These are phyloP conservation scores for Thozetella sp. DNA, from an alignment of 495 filamentous ascomycete species.

Conservation along the genomic window DNA sequence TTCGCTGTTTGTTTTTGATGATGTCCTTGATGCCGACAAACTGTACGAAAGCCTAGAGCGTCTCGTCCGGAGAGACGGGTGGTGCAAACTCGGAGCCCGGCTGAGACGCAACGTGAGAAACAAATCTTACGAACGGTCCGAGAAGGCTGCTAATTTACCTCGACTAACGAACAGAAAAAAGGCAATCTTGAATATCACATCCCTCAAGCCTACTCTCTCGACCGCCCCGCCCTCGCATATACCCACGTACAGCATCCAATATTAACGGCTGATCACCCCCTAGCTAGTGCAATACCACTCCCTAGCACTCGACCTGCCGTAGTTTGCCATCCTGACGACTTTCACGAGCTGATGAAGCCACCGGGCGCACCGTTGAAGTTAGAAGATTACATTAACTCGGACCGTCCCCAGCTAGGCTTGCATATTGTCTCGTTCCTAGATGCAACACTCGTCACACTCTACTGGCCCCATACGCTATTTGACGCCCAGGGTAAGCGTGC, in stretches of 20 bases:
- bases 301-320: slow-evolving; percentile 22
- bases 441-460: slow-evolving; percentile 39
- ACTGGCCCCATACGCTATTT: slow-evolving; percentile 46
- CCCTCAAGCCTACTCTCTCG: slow-evolving; percentile 27
- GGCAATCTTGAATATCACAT: slow-evolving; percentile 44
- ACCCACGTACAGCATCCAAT: slow-evolving; percentile 22
- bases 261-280: slow-evolving; percentile 27
- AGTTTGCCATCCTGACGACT: slow-evolving; percentile 26
- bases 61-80: slow-evolving; percentile 31
- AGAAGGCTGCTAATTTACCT: background rate
- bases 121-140: slow-evolving; percentile 4
- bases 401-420: slow-evolving; percentile 39
- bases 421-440: slow-evolving; percentile 46
- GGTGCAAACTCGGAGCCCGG: slow-evolving; percentile 43
- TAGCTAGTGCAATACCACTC: slow-evolving; percentile 23
- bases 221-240: slow-evolving; percentile 33
- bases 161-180: slow-evolving; percentile 7
- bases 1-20: slow-evolving; percentile 35
- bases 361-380: slow-evolving; percentile 22
- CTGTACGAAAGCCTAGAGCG: slow-evolving; percentile 28
- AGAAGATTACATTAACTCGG: slow-evolving; percentile 32
- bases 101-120: slow-evolving; percentile 34
- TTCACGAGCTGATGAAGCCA: slow-evolving; percentile 18
- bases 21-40: slow-evolving; percentile 36
- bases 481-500: slow-evolving; percentile 37